phyloP scores from a whole-genome alignment of 495 filamentous ascomycete species.

The Xylaria nigripes region DNA sequence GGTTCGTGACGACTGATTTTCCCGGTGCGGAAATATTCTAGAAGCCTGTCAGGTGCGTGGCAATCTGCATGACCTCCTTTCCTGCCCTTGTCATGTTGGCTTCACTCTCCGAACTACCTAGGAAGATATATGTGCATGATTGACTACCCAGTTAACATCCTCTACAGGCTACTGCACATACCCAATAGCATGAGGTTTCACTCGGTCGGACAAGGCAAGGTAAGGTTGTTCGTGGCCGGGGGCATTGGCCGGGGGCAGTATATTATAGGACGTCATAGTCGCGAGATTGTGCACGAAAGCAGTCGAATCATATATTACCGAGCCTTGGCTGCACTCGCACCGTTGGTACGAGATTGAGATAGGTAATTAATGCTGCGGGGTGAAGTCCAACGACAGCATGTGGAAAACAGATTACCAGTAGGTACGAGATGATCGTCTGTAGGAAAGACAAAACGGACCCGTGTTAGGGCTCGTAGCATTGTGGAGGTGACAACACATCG shows the following conservation, averaged over 20 bases:
- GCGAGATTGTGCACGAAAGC: constrained; percentile 1
- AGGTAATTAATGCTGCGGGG: constrained; percentile 1
- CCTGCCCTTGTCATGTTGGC: background rate
- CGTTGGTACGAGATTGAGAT: background rate
- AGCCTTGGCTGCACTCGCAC: constrained; percentile 1
- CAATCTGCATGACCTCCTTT: background rate
- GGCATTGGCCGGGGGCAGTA: background rate
- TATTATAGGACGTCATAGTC: background rate
- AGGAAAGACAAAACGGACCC: background rate
- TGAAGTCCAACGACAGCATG: constrained; percentile 8
- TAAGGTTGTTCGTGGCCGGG: background rate
- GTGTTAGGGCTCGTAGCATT: constrained; percentile 4
- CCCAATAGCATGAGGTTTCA: background rate
- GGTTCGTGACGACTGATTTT: constrained; percentile 5
- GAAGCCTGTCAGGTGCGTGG: constrained; percentile 10
- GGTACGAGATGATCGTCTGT: constrained; percentile 6
- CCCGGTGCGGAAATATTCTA: constrained; percentile 9
- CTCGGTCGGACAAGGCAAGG: background rate
- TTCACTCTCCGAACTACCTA: background rate
- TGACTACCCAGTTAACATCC: background rate
- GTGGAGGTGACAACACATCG: constrained; percentile 15
- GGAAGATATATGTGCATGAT: background rate
- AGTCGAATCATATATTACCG: background rate
- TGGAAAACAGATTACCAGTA: background rate
- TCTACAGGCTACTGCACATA: background rate